Conservation (phyloP, 2,329 filamentous ascomycete species). For the Cytospora mali region DNA sequence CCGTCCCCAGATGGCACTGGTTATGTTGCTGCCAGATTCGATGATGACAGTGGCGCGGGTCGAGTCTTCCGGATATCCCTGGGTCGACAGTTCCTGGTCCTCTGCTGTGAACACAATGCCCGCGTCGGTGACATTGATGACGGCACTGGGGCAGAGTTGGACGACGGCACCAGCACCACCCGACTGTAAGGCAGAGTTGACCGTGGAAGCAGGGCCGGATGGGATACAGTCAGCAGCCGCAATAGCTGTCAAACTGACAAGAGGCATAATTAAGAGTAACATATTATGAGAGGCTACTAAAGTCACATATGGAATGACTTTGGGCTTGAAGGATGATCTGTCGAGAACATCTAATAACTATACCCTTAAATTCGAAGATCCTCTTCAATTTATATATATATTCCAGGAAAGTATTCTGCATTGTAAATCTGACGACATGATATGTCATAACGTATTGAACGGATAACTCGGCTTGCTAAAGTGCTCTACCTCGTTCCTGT, state of each 20-base stretch:
- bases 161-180: slow-evolving; percentile 31
- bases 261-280: not conserved
- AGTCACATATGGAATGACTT: not conserved
- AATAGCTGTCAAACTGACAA: not conserved
- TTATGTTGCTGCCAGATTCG: slow-evolving; percentile 30
- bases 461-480: not conserved
- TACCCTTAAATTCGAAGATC: not conserved
- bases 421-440: not conserved
- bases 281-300: not conserved
- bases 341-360: not conserved
- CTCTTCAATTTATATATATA: not conserved
- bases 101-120: slow-evolving; percentile 32
- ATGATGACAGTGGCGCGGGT: slow-evolving; percentile 33
- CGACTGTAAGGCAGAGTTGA: slow-evolving; percentile 28
- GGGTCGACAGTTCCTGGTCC: slow-evolving; percentile 34
- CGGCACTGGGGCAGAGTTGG: slow-evolving; percentile 30
- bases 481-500: not conserved
- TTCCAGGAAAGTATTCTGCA: not conserved
- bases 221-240: slow-evolving; percentile 29
- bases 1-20: slow-evolving; percentile 31
- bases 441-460: not conserved
- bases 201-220: slow-evolving; percentile 30
- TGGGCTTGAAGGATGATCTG: not conserved
- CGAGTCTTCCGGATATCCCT: slow-evolving; percentile 33
- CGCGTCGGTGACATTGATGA: slow-evolving; percentile 28